Evolutionary conservation across 345 rosid genomes (phyloP).

Genomic region (Raphanus raphanistrum): DNA sequence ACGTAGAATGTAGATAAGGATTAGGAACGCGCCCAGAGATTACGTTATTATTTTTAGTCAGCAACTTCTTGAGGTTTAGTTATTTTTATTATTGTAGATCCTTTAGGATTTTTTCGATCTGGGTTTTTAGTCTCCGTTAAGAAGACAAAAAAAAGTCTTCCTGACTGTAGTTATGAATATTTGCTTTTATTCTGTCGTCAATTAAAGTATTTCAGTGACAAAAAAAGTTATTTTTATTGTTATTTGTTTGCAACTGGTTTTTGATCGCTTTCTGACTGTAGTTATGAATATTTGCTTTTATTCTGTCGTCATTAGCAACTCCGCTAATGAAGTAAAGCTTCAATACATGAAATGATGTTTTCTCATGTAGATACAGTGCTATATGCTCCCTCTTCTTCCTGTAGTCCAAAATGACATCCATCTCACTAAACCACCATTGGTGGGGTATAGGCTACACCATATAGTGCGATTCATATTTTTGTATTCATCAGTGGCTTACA

Average conservation of each 20-base stretch:
- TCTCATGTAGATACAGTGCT: conserved; percentile 10
- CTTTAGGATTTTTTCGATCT: too few relatives aligned
- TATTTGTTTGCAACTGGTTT: neutral
- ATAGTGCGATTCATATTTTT: neutral
- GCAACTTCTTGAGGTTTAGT: neutral
- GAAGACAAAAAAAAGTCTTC: too few relatives aligned
- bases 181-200: too few relatives aligned
- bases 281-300: neutral
- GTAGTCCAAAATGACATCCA: conserved; percentile 26
- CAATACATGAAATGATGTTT: neutral
- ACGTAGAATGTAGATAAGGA: conserved; percentile 19
- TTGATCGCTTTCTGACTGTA: neutral
- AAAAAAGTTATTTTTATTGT: neutral
- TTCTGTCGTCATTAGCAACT: neutral
- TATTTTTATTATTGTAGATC: neutral
- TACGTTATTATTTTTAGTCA: neutral
- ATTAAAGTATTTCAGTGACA: too few relatives aligned
- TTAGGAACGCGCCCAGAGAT: neutral
- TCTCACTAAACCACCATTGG: conserved; percentile 36
- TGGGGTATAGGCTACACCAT: conserved; percentile 17
- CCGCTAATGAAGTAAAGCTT: neutral
- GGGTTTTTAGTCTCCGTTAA: too few relatives aligned
- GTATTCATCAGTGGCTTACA: neutral
- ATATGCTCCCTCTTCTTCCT: conserved; percentile 15
- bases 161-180: too few relatives aligned